Conservation (phyloP, 768 basidiomycete species). For the Chiua virens region DNA sequence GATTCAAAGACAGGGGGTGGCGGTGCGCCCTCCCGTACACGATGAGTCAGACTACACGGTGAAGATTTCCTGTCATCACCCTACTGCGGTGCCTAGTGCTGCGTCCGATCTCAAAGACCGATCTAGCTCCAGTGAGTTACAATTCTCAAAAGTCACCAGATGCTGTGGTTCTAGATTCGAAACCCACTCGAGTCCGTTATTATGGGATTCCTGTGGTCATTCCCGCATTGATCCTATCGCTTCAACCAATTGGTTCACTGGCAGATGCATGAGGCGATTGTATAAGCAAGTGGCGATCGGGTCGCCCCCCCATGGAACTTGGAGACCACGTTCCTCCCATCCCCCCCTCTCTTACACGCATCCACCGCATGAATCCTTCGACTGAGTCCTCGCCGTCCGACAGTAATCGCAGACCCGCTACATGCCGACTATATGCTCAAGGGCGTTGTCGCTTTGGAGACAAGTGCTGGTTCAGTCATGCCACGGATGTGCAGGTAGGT, state of each 20-base stretch:
- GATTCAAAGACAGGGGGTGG: too few relatives aligned
- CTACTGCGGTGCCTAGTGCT: too few relatives aligned
- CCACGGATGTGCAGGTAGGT: constrained; percentile 6
- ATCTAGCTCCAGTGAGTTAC: too few relatives aligned
- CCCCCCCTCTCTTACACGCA: background rate
- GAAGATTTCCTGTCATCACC: too few relatives aligned
- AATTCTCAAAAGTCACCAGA: too few relatives aligned
- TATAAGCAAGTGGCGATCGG: constrained; percentile 1
- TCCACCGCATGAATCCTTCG: constrained; percentile 7
- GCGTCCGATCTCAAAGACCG: too few relatives aligned
- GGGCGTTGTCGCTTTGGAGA: constrained; percentile 29
- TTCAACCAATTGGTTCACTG: background rate
- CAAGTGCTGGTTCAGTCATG: constrained; percentile 27
- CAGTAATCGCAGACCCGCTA: constrained; percentile 1
- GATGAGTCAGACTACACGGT: too few relatives aligned
- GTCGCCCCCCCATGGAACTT: too few relatives aligned
- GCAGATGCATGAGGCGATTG: background rate
- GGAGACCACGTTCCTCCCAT: background rate
- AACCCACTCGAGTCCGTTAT: too few relatives aligned
- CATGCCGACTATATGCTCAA: constrained; percentile 23
- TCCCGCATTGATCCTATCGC: background rate
- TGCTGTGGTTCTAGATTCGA: too few relatives aligned
- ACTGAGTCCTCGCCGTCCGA: background rate
- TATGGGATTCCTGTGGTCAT: too few relatives aligned
- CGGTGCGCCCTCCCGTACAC: too few relatives aligned